Percentiles rank a stretch among this genome's conserved stretches.
Conservation (phyloP, 228 moss, liverwort and hornwort species). For the Sphagnum magellanicum region DNA sequence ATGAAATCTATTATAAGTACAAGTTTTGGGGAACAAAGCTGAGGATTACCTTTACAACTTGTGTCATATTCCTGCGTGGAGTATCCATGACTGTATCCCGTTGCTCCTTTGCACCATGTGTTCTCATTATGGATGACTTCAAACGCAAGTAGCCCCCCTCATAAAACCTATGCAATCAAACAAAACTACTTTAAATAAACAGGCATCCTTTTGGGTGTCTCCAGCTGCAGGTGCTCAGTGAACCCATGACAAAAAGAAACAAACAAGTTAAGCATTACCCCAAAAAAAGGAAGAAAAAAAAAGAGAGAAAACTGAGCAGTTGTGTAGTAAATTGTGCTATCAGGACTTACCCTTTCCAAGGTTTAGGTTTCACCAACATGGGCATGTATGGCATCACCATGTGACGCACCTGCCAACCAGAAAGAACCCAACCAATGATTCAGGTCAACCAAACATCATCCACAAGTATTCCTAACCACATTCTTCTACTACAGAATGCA, state of each 20-base stretch:
- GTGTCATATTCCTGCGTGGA: slow-evolving; percentile 21
- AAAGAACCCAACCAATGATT: not conserved
- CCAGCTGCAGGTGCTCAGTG: too few relatives aligned
- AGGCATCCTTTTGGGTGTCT: too few relatives aligned
- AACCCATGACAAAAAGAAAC: too few relatives aligned
- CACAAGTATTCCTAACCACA: too few relatives aligned
- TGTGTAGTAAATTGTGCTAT: too few relatives aligned
- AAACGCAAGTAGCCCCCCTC: slow-evolving; percentile 79
- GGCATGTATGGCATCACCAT: slow-evolving; percentile 99
- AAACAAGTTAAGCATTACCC: too few relatives aligned
- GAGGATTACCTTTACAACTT: slow-evolving; percentile 44
- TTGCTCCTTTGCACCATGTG: slow-evolving; percentile 76
- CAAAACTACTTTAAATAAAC: not conserved
- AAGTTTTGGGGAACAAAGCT: not conserved
- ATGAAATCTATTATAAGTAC: too few relatives aligned
- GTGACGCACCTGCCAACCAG: slow-evolving; percentile 46
- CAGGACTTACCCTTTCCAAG: slow-evolving; percentile 55
- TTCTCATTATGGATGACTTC: slow-evolving; percentile 73
- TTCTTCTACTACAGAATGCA: too few relatives aligned
- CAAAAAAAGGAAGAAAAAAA: too few relatives aligned
- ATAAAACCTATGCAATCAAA: slow-evolving; percentile 32
- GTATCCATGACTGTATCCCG: slow-evolving; percentile 53
- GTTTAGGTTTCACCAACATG: slow-evolving; percentile 79
- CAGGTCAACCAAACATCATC: too few relatives aligned
- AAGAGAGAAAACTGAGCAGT: too few relatives aligned